A percentile compares a stretch with the other conserved stretches of the same genome.
Evolutionary conservation across 2,329 filamentous ascomycete genomes (phyloP).

Genomic region (Dothideomycetidae sp.): DNA sequence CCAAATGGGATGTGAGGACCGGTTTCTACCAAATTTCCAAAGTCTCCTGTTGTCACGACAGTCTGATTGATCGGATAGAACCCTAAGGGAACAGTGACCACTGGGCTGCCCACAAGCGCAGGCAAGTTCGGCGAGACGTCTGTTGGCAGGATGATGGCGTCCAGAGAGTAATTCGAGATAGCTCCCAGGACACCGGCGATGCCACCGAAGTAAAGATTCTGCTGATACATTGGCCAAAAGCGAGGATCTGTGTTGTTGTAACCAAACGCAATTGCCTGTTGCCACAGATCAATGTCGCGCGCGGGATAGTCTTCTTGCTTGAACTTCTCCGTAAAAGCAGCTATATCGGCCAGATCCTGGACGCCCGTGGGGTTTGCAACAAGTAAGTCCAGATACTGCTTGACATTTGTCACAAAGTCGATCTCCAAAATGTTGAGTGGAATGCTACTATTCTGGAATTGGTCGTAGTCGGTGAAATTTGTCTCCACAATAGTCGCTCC

Average conservation of each 20-base stretch:
- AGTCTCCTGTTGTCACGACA: constrained; percentile 30
- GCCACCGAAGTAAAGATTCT: constrained; percentile 40
- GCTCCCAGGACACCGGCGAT: constrained; percentile 48
- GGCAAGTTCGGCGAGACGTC: constrained; percentile 33
- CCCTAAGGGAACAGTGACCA: constrained; percentile 50
- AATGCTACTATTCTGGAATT: constrained; percentile 28
- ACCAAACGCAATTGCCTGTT: constrained; percentile 36
- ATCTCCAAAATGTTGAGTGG: constrained; percentile 37
- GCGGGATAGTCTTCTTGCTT: constrained; percentile 44
- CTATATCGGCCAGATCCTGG: constrained; percentile 36
- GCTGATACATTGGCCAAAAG: constrained; percentile 45
- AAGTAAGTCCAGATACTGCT: constrained; percentile 42
- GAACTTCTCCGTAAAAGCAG: constrained; percentile 40
- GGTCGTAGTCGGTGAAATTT: constrained; percentile 41
- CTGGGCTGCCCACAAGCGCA: constrained; percentile 44
- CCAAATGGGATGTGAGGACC: constrained; percentile 48
- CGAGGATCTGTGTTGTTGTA: constrained; percentile 42
- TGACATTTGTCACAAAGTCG: constrained; percentile 46
- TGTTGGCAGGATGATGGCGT: constrained; percentile 49
- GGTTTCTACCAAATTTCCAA: constrained; percentile 36
- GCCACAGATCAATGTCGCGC: constrained; percentile 45
- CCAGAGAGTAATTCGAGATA: constrained; percentile 40
- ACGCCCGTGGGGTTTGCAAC: constrained; percentile 44
- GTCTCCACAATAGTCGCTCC: constrained; percentile 48
- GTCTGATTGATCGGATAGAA: constrained; percentile 36